Percentiles rank a stretch among this genome's conserved stretches.
These are phyloP conservation scores for Nicotiana undulata DNA, from an alignment of 257 asterid species.

Conservation along the genomic window DNA sequence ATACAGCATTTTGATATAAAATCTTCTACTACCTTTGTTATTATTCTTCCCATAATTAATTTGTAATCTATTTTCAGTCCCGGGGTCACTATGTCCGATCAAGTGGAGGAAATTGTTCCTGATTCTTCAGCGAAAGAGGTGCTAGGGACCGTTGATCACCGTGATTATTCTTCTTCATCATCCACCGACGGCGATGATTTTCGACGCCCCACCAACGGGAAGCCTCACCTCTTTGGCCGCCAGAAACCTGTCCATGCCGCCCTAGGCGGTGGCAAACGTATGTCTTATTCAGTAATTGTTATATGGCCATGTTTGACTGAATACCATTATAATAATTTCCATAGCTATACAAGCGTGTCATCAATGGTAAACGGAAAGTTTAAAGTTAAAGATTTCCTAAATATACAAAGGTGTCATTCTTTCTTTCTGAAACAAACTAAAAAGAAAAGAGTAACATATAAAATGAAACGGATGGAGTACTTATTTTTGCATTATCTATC, in stretches of 20 bases:
- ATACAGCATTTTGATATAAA: no score
- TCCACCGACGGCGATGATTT: conserved; percentile 2
- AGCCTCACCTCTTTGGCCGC: conserved; percentile 60
- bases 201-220: conserved; percentile 4
- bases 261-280: conserved; percentile 80
- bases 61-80: neutral
- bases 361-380: no score
- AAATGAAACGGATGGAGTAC: neutral
- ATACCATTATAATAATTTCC: no score
- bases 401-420: no score
- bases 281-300: neutral
- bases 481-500: neutral
- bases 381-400: no score
- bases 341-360: no score
- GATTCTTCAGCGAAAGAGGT: conserved; percentile 16
- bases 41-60: neutral
- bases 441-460: neutral
- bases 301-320: neutral
- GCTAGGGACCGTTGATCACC: conserved; percentile 3
- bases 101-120: conserved; percentile 10
- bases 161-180: conserved; percentile 8
- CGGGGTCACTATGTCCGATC: conserved; percentile 16
- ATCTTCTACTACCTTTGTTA: neutral
- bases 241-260: conserved; percentile 69
- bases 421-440: no score